phyloP scores from a whole-genome alignment of 805 yeast genomes.

The Saccharomycopsis oosterbeekiorum region DNA sequence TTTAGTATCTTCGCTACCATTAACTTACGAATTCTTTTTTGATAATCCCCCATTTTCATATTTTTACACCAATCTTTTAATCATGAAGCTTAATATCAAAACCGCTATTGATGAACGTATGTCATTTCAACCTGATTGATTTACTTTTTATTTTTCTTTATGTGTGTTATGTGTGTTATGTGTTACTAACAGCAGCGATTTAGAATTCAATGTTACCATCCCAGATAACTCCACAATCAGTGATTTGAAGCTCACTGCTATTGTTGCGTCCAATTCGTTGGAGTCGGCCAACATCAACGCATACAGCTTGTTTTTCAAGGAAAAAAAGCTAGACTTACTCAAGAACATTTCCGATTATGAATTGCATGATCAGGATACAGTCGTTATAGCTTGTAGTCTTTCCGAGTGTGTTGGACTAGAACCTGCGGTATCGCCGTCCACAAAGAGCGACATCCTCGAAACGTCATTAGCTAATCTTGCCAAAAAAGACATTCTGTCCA shows the following conservation, averaged over 20 bases:
- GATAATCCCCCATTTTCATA: too few relatives aligned
- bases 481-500: not conserved
- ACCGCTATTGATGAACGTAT: slow-evolving; percentile 31
- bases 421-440: not conserved
- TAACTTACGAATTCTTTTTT: too few relatives aligned
- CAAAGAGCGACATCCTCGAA: not conserved
- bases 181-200: slow-evolving; percentile 5
- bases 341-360: slow-evolving; percentile 12
- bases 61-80: not conserved
- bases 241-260: slow-evolving; percentile 38
- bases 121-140: not conserved
- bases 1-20: too few relatives aligned
- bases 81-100: slow-evolving; percentile 42
- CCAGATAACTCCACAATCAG: slow-evolving; percentile 44
- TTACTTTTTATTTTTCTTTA: not conserved
- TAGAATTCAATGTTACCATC: slow-evolving; percentile 35
- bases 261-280: slow-evolving; percentile 30
- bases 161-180: too few relatives aligned
- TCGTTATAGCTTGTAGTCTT: slow-evolving; percentile 11
- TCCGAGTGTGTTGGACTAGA: not conserved
- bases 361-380: slow-evolving; percentile 10
- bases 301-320: slow-evolving; percentile 14
- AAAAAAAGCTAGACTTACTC: slow-evolving; percentile 15
- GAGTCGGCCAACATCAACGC: slow-evolving; percentile 5
- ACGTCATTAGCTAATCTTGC: not conserved